These are phyloP conservation scores for Podila clonocystis DNA, from an alignment of 192 early-diverging fungal species.

Conservation along the genomic window DNA sequence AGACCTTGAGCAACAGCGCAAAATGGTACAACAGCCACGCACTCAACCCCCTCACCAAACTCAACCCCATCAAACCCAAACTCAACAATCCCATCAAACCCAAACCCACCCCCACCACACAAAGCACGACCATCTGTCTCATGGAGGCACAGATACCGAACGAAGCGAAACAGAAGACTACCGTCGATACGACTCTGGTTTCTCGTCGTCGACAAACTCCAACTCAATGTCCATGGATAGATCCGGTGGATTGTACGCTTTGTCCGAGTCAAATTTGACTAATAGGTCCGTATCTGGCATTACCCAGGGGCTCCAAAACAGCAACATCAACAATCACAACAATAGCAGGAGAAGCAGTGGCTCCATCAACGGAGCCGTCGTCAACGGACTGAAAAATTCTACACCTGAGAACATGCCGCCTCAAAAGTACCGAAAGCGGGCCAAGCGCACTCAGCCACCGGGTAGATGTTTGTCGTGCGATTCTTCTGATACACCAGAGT, in stretches of 20 bases:
- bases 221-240: background rate
- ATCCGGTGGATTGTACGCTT: background rate
- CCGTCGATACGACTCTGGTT: slow-evolving; percentile 1
- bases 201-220: background rate
- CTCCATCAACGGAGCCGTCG: background rate
- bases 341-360: background rate
- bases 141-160: background rate
- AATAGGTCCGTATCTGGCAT: background rate
- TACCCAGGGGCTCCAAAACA: background rate
- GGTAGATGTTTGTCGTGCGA: slow-evolving; percentile 82
- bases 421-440: slow-evolving; percentile 45
- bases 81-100: background rate
- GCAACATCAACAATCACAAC: background rate
- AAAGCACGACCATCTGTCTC: background rate
- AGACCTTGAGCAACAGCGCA: slow-evolving; percentile 31
- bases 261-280: slow-evolving; percentile 6
- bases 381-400: background rate
- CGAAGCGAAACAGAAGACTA: background rate
- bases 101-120: background rate
- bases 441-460: slow-evolving; percentile 68
- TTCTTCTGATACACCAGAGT: slow-evolving; percentile 91
- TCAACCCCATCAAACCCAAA: background rate
- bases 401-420: slow-evolving; percentile 11
- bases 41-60: background rate
- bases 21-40: background rate